Evolutionary conservation across 257 asterid genomes (phyloP).

Genomic region (Scutellaria barbata): DNA sequence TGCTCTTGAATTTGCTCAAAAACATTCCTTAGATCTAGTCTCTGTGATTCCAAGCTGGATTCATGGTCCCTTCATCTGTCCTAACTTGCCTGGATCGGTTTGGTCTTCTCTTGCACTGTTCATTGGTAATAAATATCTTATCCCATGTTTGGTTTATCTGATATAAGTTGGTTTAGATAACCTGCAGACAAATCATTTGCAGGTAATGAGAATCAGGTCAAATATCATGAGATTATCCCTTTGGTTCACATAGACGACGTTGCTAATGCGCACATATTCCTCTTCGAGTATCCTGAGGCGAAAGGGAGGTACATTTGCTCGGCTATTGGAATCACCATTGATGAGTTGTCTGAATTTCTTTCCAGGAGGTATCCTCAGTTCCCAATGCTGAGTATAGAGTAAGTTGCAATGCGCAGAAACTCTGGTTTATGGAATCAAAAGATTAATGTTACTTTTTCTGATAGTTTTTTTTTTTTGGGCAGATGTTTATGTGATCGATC

Average conservation of each 20-base stretch:
- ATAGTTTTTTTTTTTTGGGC: neutral
- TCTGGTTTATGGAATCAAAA: neutral
- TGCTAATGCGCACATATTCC: slow-evolving; percentile 49
- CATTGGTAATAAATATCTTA: slow-evolving; percentile 35
- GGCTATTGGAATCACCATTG: slow-evolving; percentile 39
- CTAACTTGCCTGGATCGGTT: slow-evolving; percentile 50
- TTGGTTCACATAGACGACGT: slow-evolving; percentile 45
- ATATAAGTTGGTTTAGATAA: neutral
- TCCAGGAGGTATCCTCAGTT: slow-evolving; percentile 36
- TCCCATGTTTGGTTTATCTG: neutral
- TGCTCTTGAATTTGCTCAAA: slow-evolving; percentile 55
- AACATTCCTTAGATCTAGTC: slow-evolving; percentile 53
- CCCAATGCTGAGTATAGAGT: slow-evolving; percentile 27
- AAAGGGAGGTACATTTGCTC: slow-evolving; percentile 61
- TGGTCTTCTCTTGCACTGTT: slow-evolving; percentile 44
- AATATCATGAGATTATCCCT: neutral
- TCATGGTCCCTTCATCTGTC: slow-evolving; percentile 61
- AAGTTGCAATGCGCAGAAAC: neutral
- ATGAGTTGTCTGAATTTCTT: slow-evolving; percentile 44
- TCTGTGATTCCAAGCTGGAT: slow-evolving; percentile 53
- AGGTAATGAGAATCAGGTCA: slow-evolving; percentile 25
- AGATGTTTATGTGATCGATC: slow-evolving; percentile 21
- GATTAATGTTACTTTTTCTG: neutral
- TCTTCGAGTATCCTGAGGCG: slow-evolving; percentile 43
- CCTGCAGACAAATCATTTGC: neutral